Evolutionary conservation across 208 protist genomes (phyloP).

Genomic region (Leishmania gerbilli): DNA sequence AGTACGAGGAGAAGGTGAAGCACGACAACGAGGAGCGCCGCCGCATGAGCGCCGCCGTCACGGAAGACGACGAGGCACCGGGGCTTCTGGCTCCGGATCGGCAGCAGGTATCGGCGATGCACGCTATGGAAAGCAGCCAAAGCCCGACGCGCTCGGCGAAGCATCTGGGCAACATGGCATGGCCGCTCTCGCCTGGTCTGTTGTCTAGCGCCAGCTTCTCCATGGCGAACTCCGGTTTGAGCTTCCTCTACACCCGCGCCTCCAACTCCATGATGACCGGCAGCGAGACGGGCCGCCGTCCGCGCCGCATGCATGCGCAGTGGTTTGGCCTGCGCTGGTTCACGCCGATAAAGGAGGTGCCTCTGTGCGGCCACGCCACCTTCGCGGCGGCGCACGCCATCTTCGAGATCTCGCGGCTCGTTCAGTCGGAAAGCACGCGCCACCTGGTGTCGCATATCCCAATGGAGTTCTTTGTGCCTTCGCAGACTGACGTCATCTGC

Average conservation of each 20-base stretch:
- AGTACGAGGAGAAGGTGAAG: conserved; percentile 61
- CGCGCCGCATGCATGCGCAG: conserved; percentile 62
- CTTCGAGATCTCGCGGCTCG: conserved; percentile 57
- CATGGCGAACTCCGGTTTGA: conserved; percentile 46
- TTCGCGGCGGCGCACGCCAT: conserved; percentile 76
- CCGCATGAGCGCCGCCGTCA: conserved; percentile 26
- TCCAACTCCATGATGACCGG: conserved; percentile 23
- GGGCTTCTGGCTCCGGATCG: conserved; percentile 1
- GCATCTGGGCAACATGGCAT: conserved; percentile 9
- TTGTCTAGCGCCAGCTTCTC: conserved; percentile 54
- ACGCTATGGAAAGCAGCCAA: conserved; percentile 2
- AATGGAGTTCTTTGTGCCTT: conserved; percentile 60
- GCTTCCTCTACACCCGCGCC: conserved; percentile 43
- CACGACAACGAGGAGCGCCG: conserved; percentile 37
- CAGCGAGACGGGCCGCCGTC: conserved; percentile 28
- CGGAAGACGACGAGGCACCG: conserved; percentile 31
- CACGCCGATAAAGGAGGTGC: conserved; percentile 59
- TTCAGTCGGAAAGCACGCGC: conserved; percentile 36
- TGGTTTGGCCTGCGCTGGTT: conserved; percentile 86
- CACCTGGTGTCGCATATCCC: conserved; percentile 49
- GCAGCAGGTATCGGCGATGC: not conserved
- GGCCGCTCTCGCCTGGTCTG: conserved; percentile 36
- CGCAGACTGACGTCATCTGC: conserved; percentile 61
- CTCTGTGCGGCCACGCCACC: conserved; percentile 76
- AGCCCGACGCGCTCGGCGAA: conserved; percentile 5